These are phyloP conservation scores for Hypoxylon sp. DNA, from an alignment of 2,329 filamentous ascomycete genomes.

Conservation along the genomic window DNA sequence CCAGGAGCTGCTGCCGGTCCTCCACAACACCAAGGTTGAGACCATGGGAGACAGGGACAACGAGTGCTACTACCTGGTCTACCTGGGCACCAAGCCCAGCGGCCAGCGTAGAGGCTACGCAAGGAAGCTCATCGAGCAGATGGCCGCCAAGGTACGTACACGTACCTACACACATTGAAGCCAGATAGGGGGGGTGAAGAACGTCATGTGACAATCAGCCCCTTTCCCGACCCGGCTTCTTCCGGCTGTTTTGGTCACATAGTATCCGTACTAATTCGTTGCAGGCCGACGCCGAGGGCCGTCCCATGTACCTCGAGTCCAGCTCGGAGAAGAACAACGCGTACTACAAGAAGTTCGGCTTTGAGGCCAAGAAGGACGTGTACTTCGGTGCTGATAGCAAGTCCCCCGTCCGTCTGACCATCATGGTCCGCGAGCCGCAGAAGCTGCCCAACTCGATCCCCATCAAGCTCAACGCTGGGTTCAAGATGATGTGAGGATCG, in stretches of 20 bases:
- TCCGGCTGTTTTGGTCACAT: not conserved
- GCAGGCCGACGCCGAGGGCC: conserved; percentile 77
- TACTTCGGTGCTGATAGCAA: conserved; percentile 61
- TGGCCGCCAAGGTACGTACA: conserved; percentile 71
- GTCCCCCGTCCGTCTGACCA: conserved; percentile 76
- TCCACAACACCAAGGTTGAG: conserved; percentile 79
- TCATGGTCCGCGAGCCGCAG: conserved; percentile 85
- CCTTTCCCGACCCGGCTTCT: not conserved
- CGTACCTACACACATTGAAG: not conserved
- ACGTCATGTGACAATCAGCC: not conserved
- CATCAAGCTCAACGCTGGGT: conserved; percentile 54
- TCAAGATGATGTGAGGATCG: conserved; percentile 47
- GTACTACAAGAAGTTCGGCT: conserved; percentile 84
- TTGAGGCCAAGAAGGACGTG: conserved; percentile 75
- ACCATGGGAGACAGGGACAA: conserved; percentile 77
- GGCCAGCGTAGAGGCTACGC: conserved; percentile 82
- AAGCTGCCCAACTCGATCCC: conserved; percentile 56
- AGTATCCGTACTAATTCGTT: conserved; percentile 28
- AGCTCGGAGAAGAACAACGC: conserved; percentile 76
- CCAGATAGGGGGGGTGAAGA: conserved; percentile 7
- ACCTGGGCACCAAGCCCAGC: conserved; percentile 81
- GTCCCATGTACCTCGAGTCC: conserved; percentile 83
- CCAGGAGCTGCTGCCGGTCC: conserved; percentile 80
- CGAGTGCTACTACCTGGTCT: conserved; percentile 85
- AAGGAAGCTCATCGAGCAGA: conserved; percentile 77